A percentile compares a stretch with the other conserved stretches of the same genome.
phyloP scores from a whole-genome alignment of 2,329 filamentous ascomycete species.

The Aspergillus piperis region DNA sequence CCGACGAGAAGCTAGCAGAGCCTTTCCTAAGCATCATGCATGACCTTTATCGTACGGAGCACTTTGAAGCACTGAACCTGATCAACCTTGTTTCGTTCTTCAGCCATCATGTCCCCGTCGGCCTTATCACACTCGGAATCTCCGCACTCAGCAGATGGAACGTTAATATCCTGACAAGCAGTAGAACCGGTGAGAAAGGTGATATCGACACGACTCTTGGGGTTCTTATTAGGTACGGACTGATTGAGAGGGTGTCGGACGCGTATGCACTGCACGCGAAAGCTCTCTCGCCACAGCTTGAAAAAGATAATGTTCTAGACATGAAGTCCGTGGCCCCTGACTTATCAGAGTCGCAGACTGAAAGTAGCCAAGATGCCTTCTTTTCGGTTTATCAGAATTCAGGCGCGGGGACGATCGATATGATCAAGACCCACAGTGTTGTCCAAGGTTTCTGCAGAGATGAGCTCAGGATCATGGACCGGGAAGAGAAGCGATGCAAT shows the following conservation, averaged over 20 bases:
- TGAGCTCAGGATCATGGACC: slow-evolving; percentile 43
- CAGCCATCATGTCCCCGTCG: slow-evolving; percentile 65
- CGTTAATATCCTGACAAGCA: slow-evolving; percentile 42
- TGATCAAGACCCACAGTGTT: slow-evolving; percentile 51
- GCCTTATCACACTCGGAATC: slow-evolving; percentile 61
- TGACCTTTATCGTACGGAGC: slow-evolving; percentile 43
- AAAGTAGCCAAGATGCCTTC: slow-evolving; percentile 38
- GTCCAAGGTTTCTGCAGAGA: slow-evolving; percentile 52
- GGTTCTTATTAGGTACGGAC: slow-evolving; percentile 48
- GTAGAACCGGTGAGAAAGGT: slow-evolving; percentile 34
- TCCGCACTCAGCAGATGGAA: slow-evolving; percentile 35
- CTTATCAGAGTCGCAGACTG: slow-evolving; percentile 36
- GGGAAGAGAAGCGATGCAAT: slow-evolving; percentile 23
- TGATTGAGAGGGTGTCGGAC: slow-evolving; percentile 46
- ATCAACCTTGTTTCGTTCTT: slow-evolving; percentile 67
- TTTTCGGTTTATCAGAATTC: slow-evolving; percentile 33
- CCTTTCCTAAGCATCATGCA: slow-evolving; percentile 52
- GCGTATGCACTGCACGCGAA: slow-evolving; percentile 28
- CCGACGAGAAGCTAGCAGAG: slow-evolving; percentile 56
- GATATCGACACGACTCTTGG: slow-evolving; percentile 51
- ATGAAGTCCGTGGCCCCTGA: slow-evolving; percentile 28
- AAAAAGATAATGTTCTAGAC: slow-evolving; percentile 26
- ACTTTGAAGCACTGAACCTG: slow-evolving; percentile 62
- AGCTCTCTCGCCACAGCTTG: slow-evolving; percentile 21
- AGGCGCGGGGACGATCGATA: slow-evolving; percentile 37